Evolutionary conservation across 2,329 filamentous ascomycete species (phyloP), one percentile per base, ranked within the genome.

Genomic region (Elsinoe perseae): DNA sequence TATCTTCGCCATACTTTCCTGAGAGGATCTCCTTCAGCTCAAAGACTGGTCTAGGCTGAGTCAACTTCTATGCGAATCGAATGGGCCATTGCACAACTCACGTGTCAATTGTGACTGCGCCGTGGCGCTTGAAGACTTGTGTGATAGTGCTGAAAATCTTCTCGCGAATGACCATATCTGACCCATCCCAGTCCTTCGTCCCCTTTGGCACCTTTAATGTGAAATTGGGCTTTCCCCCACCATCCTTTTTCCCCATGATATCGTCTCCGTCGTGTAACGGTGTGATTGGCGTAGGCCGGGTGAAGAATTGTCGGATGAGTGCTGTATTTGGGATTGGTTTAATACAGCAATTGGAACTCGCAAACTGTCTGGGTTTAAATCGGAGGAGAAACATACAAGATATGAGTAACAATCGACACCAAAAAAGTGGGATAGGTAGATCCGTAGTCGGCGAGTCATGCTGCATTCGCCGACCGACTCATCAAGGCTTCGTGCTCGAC

Each of bases 1-100:
- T 88, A 72, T 95, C 89, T 75, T 95, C 89, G 69, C 89, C 89
- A 75, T 95, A 95, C 76, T 95, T 95, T 59, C 89, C 89, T 18
- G 89, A 80, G 36, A 95, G 80, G 61, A 95, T 92, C 64, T 95
- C 89, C 69, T 85, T 86, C 60, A 93, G 77, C 72, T 95, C 89
- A 68, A 95, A 95, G 59, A 93, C 88, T 40, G 81, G 81, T 50
- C 73, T 75, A 58, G 54, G 1, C n/a, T 21, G 28, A 14, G 27
- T 21, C 28, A 23, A 9, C 9, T 18, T 14, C 12, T 14, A 10
- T 18, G 3, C 40, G 12, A 6, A 4, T 12, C 30, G 23, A 44
- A 44, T 40, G 56, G 43, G 44, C 7, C 9, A 23, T 10, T 32
- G 20, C 8, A 10, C 4, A 58, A 67, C 67, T 61, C 80, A 82